phyloP scores from a whole-genome alignment of 108 stramenopile genomes.

The Aurantiochytrium sp. region DNA sequence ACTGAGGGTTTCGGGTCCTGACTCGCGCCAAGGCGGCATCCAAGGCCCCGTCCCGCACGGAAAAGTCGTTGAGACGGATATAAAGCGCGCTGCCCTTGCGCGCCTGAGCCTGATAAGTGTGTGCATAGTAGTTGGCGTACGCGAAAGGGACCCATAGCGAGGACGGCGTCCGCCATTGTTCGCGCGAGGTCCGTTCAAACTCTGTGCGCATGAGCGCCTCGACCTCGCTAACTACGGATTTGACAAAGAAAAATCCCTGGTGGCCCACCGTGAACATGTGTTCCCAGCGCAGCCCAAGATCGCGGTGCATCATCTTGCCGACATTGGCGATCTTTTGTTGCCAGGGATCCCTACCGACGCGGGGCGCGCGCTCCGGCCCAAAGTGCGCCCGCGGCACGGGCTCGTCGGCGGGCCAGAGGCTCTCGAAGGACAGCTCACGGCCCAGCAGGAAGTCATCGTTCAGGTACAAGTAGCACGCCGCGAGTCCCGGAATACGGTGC shows the following conservation, averaged over 20 bases:
- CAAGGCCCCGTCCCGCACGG: neutral
- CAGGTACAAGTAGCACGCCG: neutral
- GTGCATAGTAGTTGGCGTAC: neutral
- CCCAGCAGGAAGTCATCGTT: neutral
- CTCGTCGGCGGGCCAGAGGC: neutral
- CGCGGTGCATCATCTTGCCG: slow-evolving; percentile 8
- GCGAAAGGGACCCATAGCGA: neutral
- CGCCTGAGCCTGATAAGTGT: neutral
- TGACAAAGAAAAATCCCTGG: neutral
- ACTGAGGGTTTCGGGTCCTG: neutral
- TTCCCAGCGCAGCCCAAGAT: neutral
- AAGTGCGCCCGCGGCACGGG: neutral
- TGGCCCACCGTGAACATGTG: slow-evolving; percentile 18
- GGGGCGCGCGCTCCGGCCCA: neutral
- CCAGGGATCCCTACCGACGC: neutral
- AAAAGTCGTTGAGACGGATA: neutral
- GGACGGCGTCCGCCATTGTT: neutral
- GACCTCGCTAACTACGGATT: neutral
- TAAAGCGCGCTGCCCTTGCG: neutral
- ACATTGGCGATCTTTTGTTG: slow-evolving; percentile 6
- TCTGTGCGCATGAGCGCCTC: neutral
- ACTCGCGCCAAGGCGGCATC: neutral
- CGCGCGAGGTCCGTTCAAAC: neutral
- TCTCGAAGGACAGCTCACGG: neutral
- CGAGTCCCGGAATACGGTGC: neutral